Evolutionary conservation across 257 asterid genomes (phyloP), one percentile per base, ranked within the genome.

Genomic region (Solanum boliviense): DNA sequence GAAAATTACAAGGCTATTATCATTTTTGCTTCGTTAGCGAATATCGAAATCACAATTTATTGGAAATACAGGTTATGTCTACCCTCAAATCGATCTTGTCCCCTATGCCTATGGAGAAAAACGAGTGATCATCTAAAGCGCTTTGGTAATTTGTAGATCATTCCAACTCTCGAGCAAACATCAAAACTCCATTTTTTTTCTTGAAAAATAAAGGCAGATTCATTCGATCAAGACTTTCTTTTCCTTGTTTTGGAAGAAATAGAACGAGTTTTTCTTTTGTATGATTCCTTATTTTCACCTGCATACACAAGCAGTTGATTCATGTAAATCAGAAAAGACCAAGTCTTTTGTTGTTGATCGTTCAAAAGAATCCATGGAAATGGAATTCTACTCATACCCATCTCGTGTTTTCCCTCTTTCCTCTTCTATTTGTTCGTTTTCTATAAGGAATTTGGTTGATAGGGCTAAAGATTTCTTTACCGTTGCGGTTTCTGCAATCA

Each of bases 341-440:
- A 23, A 16, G 20, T 27, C 44, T n/a, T 41, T 82, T 88, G 88
- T 87, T 75, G 16, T 34, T 73, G 46, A 73, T 73, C 27, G 82
- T 74, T 32, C 34, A 87, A 60, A 72, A 72, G 87, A 31, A 60
- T 62, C 41, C 29, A 27, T 38, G 62, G 85, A 93, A 34, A 95
- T 95, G 98, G 98, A 97, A 92, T 92, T 95, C 32, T 94, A 95
- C 90, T 89, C 98, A 67, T 92, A 93, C 90, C 94, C 95, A 18
- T 93, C 95, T 86, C 96, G 87, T 89, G 91, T 93, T 89, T 87
- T 92, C 74, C 95, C 94, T 72, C 86, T 92, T 12, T 46, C 88
- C 16, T 88, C 98, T 13, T 85, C 94, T 39, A 87, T 95, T 81
- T 93, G 93, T 72, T 89, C 94, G 72, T 93, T 94, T 73, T 87